A percentile compares a stretch with the other conserved stretches of the same genome.
Conservation (phyloP, 2,329 filamentous ascomycete genomes). For the Pseudopithomyces maydicus region DNA sequence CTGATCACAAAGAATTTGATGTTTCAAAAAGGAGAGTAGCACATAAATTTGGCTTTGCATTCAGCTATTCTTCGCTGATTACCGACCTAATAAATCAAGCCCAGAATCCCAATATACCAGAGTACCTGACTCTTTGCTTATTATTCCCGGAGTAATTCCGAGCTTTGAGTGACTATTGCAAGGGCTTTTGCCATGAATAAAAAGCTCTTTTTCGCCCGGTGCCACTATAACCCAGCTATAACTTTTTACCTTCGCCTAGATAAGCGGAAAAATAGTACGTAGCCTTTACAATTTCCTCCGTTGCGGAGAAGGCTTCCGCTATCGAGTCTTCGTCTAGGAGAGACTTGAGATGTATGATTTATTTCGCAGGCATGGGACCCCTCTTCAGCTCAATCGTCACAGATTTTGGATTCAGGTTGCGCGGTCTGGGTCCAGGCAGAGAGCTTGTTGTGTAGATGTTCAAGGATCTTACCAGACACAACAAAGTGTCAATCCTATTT, state of each 20-base stretch:
- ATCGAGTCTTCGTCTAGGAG: slow-evolving; percentile 56
- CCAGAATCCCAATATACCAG: no score
- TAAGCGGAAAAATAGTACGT: slow-evolving; percentile 46
- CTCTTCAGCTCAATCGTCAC: slow-evolving; percentile 22
- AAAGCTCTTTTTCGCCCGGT: no score
- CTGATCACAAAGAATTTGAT: slow-evolving; percentile 62
- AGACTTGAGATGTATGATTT: slow-evolving; percentile 58
- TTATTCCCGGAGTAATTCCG: slow-evolving; percentile 57
- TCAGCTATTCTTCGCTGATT: slow-evolving; percentile 48
- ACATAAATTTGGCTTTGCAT: slow-evolving; percentile 46
- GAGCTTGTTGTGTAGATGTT: slow-evolving; percentile 8
- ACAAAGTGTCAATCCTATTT: no score
- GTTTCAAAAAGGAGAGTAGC: slow-evolving; percentile 29
- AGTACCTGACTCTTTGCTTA: no score
- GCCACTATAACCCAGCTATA: slow-evolving; percentile 63
- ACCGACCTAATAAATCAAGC: slow-evolving; percentile 17
- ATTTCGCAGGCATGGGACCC: slow-evolving; percentile 52
- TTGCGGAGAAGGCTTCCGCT: slow-evolving; percentile 46
- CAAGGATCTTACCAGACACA: background rate
- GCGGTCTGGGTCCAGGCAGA: slow-evolving; percentile 20
- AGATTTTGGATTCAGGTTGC: slow-evolving; percentile 35
- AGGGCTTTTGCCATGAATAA: no score
- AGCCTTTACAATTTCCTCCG: slow-evolving; percentile 53
- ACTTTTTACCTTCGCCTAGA: slow-evolving; percentile 50
- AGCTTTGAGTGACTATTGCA: slow-evolving; percentile 59